phyloP scores from a whole-genome alignment of 768 basidiomycete species.

The Rhodocollybia butyracea region DNA sequence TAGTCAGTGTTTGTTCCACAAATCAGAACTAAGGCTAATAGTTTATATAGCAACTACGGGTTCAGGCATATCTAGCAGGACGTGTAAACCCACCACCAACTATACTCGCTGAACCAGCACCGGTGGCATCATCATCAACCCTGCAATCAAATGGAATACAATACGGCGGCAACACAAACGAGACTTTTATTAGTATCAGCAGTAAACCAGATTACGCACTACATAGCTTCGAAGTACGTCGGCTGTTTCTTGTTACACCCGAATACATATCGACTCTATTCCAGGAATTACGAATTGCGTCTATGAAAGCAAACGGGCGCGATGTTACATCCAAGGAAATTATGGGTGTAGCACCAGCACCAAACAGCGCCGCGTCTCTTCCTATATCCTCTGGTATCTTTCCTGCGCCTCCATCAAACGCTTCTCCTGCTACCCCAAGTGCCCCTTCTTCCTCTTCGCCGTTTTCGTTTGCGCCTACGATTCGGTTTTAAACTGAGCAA shows the following conservation, averaged over 20 bases:
- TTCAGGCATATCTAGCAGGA: conserved; percentile 36
- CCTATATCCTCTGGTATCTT: background rate
- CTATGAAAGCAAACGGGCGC: conserved; percentile 3
- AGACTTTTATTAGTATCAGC: conserved; percentile 8
- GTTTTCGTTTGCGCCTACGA: background rate
- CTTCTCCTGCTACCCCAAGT: background rate
- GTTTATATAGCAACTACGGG: conserved; percentile 39
- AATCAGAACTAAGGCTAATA: conserved; percentile 1
- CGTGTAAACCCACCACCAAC: conserved; percentile 27
- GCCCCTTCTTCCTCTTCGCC: background rate
- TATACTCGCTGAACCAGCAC: conserved; percentile 18
- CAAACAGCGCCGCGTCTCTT: background rate
- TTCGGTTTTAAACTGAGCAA: background rate
- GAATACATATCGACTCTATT: background rate
- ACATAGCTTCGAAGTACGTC: conserved; percentile 15
- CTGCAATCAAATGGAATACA: conserved; percentile 1
- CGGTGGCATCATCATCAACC: background rate
- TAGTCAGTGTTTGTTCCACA: conserved; percentile 7
- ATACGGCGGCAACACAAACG: conserved; percentile 6
- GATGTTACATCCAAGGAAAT: conserved; percentile 5
- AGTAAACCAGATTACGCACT: conserved; percentile 18
- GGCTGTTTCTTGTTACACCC: too few relatives aligned
- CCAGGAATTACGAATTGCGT: conserved; percentile 7
- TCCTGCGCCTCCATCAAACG: background rate
- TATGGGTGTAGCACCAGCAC: background rate